Evolutionary conservation across 306 rosid species (phyloP).

Genomic region (Cucumis hystrix): DNA sequence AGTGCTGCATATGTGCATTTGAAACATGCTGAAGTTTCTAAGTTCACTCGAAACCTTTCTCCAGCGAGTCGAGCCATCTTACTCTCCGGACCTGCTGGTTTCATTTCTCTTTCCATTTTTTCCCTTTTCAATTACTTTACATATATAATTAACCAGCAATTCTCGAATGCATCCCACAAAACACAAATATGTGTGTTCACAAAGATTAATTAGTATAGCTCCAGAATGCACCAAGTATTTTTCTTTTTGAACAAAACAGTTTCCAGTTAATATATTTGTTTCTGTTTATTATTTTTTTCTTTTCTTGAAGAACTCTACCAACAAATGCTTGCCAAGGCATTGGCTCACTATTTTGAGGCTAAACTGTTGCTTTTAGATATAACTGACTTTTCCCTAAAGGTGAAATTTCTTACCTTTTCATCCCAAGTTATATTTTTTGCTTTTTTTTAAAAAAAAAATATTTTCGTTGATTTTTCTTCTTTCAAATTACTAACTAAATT

Average conservation of each 20-base stretch:
- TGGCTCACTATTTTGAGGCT: slow-evolving; percentile 90
- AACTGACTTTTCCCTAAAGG: slow-evolving; percentile 79
- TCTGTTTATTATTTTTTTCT: too few species aligned
- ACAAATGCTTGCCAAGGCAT: slow-evolving; percentile 95
- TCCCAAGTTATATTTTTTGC: not conserved
- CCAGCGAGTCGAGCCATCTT: slow-evolving; percentile 93
- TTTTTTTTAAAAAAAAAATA: not conserved
- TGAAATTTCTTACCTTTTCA: slow-evolving; percentile 1
- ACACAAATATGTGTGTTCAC: too few species aligned
- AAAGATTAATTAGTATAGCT: too few species aligned
- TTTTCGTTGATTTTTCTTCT: not conserved
- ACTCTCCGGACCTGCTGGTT: slow-evolving; percentile 93
- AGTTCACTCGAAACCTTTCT: slow-evolving; percentile 74
- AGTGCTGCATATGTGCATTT: slow-evolving; percentile 96
- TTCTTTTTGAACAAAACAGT: too few species aligned
- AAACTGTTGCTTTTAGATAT: slow-evolving; percentile 79
- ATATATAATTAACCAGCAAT: too few species aligned
- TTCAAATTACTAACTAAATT: not conserved
- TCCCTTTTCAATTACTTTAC: too few species aligned
- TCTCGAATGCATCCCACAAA: too few species aligned
- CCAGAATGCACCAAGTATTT: too few species aligned
- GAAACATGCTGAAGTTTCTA: slow-evolving; percentile 75
- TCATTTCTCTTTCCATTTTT: not conserved
- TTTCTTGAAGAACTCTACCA: slow-evolving; percentile 63
- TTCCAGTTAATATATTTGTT: too few species aligned